Conservation (phyloP, 352 stramenopile genomes). For the Plasmopara muralis region DNA sequence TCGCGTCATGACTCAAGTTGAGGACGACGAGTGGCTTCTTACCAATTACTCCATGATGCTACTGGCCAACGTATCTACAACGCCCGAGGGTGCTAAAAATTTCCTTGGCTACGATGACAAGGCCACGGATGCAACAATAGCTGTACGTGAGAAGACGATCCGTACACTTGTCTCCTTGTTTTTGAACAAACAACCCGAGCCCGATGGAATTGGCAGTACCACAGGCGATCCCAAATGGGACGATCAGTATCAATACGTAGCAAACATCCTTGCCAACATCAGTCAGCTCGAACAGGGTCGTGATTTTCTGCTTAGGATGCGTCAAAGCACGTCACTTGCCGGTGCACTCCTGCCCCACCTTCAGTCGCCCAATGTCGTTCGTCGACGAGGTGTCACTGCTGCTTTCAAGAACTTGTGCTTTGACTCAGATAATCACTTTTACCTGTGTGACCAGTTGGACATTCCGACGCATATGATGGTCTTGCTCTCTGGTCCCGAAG, state of each 20-base stretch:
- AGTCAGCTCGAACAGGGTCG: slow-evolving; percentile 75
- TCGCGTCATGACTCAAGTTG: slow-evolving; percentile 79
- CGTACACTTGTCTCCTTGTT: slow-evolving; percentile 67
- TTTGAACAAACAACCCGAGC: slow-evolving; percentile 65
- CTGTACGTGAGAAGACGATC: slow-evolving; percentile 75
- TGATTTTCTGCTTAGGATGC: slow-evolving; percentile 70
- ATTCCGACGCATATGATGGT: slow-evolving; percentile 75
- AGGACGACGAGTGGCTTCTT: slow-evolving; percentile 74
- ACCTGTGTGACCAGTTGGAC: slow-evolving; percentile 81
- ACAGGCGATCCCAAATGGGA: slow-evolving; percentile 81
- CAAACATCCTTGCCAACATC: slow-evolving; percentile 81
- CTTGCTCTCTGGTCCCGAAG: slow-evolving; percentile 63
- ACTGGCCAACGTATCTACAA: slow-evolving; percentile 76
- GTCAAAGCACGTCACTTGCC: slow-evolving; percentile 55
- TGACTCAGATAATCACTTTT: slow-evolving; percentile 85
- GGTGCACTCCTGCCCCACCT: slow-evolving; percentile 65
- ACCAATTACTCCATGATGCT: slow-evolving; percentile 87
- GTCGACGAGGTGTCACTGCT: slow-evolving; percentile 59
- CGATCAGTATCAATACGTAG: slow-evolving; percentile 85
- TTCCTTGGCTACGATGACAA: slow-evolving; percentile 61
- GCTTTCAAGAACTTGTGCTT: slow-evolving; percentile 83
- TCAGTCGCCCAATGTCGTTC: slow-evolving; percentile 76
- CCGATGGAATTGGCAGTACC: slow-evolving; percentile 56
- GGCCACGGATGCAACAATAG: slow-evolving; percentile 35
- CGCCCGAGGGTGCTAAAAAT: slow-evolving; percentile 49